Conservation (phyloP, 768 basidiomycete genomes). For the Pisolithus sp. region DNA sequence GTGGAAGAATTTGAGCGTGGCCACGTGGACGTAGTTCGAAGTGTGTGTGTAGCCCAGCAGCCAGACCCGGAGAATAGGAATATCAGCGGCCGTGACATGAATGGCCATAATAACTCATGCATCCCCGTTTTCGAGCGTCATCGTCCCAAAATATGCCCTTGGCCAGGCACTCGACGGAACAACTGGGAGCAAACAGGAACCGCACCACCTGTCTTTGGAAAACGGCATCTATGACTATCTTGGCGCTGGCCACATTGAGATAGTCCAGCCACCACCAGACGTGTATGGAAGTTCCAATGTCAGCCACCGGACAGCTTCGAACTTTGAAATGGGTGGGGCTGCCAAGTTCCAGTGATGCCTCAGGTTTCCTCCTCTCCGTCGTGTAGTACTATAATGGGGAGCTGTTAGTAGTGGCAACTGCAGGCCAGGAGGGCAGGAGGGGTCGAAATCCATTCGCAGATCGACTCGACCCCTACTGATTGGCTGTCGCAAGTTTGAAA, state of each 20-base stretch:
- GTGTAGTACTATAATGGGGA: too few relatives aligned
- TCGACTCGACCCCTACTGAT: neutral
- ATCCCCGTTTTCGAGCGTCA: neutral
- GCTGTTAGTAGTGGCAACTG: too few relatives aligned
- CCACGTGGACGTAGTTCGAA: neutral
- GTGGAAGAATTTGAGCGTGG: neutral
- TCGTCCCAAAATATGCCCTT: neutral
- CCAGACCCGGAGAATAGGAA: neutral
- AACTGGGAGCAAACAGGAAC: too few relatives aligned
- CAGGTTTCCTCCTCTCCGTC: too few relatives aligned
- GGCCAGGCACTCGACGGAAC: too few relatives aligned
- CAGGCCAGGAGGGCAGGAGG: neutral
- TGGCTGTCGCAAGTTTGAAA: neutral
- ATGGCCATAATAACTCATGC: neutral
- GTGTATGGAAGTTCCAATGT: too few relatives aligned
- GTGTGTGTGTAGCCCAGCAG: neutral
- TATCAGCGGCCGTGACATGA: neutral
- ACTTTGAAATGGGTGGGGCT: too few relatives aligned
- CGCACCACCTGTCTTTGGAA: too few relatives aligned
- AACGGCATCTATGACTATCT: too few relatives aligned
- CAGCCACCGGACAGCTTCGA: neutral
- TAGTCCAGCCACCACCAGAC: too few relatives aligned
- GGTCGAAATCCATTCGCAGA: neutral
- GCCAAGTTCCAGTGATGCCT: too few relatives aligned
- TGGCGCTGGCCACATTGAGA: too few relatives aligned